Percentiles rank a stretch among this genome's conserved stretches.
Conservation (phyloP, 805 yeast genomes). For the Nakazawaea ishiwadae region DNA sequence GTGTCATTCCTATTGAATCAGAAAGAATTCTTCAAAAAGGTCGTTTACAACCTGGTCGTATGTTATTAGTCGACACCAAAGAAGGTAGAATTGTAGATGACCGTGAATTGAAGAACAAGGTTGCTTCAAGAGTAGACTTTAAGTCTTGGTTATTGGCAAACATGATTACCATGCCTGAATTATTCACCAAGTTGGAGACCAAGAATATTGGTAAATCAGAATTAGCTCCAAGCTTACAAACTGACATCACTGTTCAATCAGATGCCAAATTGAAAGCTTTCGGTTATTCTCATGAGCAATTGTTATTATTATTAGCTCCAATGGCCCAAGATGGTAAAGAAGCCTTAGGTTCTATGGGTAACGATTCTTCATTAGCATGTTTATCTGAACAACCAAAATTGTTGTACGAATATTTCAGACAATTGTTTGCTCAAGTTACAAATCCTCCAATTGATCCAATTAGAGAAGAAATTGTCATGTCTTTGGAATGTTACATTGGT, state of each 20-base stretch:
- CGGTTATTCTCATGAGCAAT: constrained; percentile 94
- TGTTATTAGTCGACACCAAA: constrained; percentile 91
- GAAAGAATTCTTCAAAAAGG: constrained; percentile 85
- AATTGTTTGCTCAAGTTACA: constrained; percentile 96
- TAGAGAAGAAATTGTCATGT: constrained; percentile 95
- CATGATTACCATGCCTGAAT: constrained; percentile 77
- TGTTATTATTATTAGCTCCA: constrained; percentile 77
- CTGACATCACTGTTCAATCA: constrained; percentile 51
- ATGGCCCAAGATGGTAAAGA: constrained; percentile 93
- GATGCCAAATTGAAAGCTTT: constrained; percentile 84
- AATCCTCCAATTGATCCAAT: constrained; percentile 99
- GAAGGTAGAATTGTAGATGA: constrained; percentile 93
- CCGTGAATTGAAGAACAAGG: constrained; percentile 74
- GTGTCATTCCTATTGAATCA: constrained; percentile 88
- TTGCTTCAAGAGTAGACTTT: constrained; percentile 83
- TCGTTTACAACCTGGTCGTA: constrained; percentile 91
- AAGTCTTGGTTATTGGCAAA: constrained; percentile 90
- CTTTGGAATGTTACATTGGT: constrained; percentile 93
- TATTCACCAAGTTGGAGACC: constrained; percentile 52
- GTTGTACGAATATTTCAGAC: constrained; percentile 90
- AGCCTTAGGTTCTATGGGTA: constrained; percentile 98
- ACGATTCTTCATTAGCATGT: constrained; percentile 94
- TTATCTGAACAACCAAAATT: constrained; percentile 88
- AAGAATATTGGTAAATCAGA: constrained; percentile 26
- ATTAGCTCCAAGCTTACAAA: constrained; percentile 21